phyloP scores from a whole-genome alignment of 2,329 filamentous ascomycete species.

The Fusarium papillatum region DNA sequence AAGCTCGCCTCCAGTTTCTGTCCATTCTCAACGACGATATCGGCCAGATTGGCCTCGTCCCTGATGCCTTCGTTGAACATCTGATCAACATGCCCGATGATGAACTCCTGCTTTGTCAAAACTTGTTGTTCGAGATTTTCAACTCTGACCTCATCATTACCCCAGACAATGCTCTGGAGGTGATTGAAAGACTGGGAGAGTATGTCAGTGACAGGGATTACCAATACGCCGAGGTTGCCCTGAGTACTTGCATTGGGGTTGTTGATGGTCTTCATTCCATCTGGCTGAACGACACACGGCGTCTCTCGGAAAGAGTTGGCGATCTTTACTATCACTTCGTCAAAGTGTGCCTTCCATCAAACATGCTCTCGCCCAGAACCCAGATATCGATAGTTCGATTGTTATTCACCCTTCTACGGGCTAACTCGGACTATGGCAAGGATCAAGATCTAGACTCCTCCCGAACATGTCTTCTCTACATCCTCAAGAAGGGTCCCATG shows the following conservation, averaged over 20 bases:
- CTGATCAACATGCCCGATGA: conserved; percentile 64
- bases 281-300: conserved; percentile 72
- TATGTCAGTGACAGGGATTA: conserved; percentile 71
- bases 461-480: conserved; percentile 79
- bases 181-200: conserved; percentile 65
- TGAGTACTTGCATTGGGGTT: conserved; percentile 76
- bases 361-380: conserved; percentile 77
- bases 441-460: conserved; percentile 69
- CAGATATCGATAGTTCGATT: conserved; percentile 78
- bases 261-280: conserved; percentile 73
- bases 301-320: conserved; percentile 75
- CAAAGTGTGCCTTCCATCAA: conserved; percentile 73
- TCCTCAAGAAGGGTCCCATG: conserved; percentile 77
- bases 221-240: conserved; percentile 80
- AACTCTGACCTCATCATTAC: conserved; percentile 65
- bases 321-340: conserved; percentile 88
- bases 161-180: conserved; percentile 58
- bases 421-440: conserved; percentile 76
- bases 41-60: conserved; percentile 63
- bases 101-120: conserved; percentile 65
- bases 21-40: conserved; percentile 56
- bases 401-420: conserved; percentile 77
- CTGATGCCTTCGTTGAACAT: conserved; percentile 63
- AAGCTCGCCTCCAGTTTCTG: conserved; percentile 60
- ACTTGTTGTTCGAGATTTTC: conserved; percentile 66